Evolutionary conservation across 768 basidiomycete genomes (phyloP).

Genomic region (Leccinellum luteum): DNA sequence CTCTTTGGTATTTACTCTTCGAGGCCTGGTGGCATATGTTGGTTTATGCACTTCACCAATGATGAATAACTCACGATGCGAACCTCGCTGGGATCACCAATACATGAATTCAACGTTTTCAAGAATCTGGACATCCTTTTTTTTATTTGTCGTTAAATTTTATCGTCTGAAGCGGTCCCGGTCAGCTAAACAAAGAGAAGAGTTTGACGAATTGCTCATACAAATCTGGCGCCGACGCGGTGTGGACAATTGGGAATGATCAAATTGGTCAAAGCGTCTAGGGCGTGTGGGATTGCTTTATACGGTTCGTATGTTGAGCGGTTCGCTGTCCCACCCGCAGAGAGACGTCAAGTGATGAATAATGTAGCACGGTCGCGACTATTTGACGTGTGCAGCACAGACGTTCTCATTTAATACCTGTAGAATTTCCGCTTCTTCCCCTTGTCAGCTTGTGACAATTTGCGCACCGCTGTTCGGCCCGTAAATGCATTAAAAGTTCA

Average conservation of each 20-base stretch:
- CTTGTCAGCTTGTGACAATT: constrained; percentile 7
- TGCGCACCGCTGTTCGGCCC: not conserved
- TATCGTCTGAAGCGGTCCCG: constrained; percentile 2
- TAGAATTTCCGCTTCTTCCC: constrained; percentile 2
- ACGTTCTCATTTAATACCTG: constrained; percentile 4
- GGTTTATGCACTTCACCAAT: not conserved
- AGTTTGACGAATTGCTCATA: not conserved
- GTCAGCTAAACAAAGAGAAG: not conserved
- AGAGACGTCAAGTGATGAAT: constrained; percentile 10
- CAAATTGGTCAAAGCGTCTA: constrained; percentile 5
- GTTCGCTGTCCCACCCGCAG: constrained; percentile 2
- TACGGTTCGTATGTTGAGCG: not conserved
- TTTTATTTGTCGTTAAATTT: constrained; percentile 9
- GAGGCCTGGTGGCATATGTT: constrained; percentile 9
- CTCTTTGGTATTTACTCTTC: constrained; percentile 14
- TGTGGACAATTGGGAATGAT: constrained; percentile 1
- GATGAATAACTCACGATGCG: constrained; percentile 11
- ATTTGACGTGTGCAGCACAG: not conserved
- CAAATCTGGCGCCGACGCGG: not conserved
- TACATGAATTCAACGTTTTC: constrained; percentile 21
- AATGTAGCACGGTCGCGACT: not conserved
- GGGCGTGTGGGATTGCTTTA: not conserved
- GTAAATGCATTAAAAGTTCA: not conserved
- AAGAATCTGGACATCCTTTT: constrained; percentile 3
- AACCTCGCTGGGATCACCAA: constrained; percentile 14